These are phyloP conservation scores for Kwoniella pini DNA, from an alignment of 768 basidiomycete species.

Conservation along the genomic window DNA sequence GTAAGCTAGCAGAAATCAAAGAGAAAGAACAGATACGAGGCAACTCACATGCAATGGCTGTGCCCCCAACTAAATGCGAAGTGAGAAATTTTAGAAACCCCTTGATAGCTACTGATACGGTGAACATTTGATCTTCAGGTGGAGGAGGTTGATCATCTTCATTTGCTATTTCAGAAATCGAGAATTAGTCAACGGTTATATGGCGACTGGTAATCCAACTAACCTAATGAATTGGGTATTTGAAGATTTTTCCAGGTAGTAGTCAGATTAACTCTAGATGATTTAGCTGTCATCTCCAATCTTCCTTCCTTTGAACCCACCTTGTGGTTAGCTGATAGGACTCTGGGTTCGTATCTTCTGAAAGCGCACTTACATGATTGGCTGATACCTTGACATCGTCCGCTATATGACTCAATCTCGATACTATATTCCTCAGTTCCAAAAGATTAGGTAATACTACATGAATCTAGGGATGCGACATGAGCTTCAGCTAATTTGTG, in stretches of 20 bases:
- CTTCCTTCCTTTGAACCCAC: slow-evolving; percentile 41
- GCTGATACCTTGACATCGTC: slow-evolving; percentile 47
- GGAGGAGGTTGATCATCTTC: slow-evolving; percentile 29
- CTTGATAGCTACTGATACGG: slow-evolving; percentile 42
- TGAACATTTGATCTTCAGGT: slow-evolving; percentile 41
- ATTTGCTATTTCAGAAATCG: slow-evolving; percentile 3
- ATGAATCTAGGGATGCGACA: slow-evolving; percentile 33
- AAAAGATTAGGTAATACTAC: slow-evolving; percentile 45
- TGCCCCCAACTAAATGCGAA: slow-evolving; percentile 44
- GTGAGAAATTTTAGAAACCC: slow-evolving; percentile 51
- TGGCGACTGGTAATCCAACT: slow-evolving; percentile 5
- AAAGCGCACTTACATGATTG: slow-evolving; percentile 40
- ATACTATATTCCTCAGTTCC: slow-evolving; percentile 47
- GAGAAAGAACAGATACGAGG: background rate
- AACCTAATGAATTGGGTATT: slow-evolving; percentile 42
- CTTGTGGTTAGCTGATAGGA: slow-evolving; percentile 5
- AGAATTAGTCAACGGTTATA: background rate
- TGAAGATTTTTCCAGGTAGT: slow-evolving; percentile 47
- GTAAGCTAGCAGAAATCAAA: too few species aligned
- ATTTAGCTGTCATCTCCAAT: slow-evolving; percentile 36
- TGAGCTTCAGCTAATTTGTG: background rate
- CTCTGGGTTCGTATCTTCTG: background rate
- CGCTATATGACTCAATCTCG: slow-evolving; percentile 42
- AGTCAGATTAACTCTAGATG: slow-evolving; percentile 34
- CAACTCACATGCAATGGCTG: slow-evolving; percentile 46